Percentiles rank a stretch among this genome's conserved stretches.
These are phyloP conservation scores for Santalum album DNA, from an alignment of 164 flowering plant species.

Conservation along the genomic window DNA sequence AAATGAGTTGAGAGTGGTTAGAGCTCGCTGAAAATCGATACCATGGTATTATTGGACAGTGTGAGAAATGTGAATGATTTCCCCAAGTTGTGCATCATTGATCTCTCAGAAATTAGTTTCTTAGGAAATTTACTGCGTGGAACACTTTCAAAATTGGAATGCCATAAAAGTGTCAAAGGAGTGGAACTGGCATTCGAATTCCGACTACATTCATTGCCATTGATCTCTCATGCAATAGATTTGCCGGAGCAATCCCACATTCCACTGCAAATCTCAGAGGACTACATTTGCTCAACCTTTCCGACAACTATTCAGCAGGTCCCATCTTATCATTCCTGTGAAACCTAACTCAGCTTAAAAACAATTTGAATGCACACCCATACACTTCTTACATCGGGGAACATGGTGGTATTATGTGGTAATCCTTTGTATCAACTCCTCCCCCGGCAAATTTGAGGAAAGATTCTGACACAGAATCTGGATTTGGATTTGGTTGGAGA, in stretches of 20 bases:
- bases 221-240: background rate
- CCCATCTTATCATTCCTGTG: too few relatives aligned
- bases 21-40: too few relatives aligned
- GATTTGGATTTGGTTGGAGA: too few relatives aligned
- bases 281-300: slow-evolving; percentile 17
- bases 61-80: too few relatives aligned
- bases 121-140: slow-evolving; percentile 1
- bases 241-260: slow-evolving; percentile 10
- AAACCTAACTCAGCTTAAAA: too few relatives aligned
- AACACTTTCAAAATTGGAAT: slow-evolving; percentile 2
- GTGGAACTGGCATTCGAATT: too few relatives aligned
- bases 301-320: slow-evolving; percentile 17
- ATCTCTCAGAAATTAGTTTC: slow-evolving; percentile 10
- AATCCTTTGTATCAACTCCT: too few relatives aligned
- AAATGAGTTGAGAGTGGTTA: slow-evolving; percentile 3
- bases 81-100: slow-evolving; percentile 7
- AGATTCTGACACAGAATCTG: too few relatives aligned
- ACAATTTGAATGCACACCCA: too few relatives aligned
- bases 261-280: slow-evolving; percentile 5
- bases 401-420: too few relatives aligned
- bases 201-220: background rate
- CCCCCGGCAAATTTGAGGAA: too few relatives aligned
- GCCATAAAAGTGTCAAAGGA: slow-evolving; percentile 6
- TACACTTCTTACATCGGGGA: too few relatives aligned
- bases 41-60: background rate